Percentiles rank a stretch among this genome's conserved stretches.
Evolutionary conservation across 495 filamentous ascomycete species (phyloP).

Genomic region (Trichoderma erinaceum): DNA sequence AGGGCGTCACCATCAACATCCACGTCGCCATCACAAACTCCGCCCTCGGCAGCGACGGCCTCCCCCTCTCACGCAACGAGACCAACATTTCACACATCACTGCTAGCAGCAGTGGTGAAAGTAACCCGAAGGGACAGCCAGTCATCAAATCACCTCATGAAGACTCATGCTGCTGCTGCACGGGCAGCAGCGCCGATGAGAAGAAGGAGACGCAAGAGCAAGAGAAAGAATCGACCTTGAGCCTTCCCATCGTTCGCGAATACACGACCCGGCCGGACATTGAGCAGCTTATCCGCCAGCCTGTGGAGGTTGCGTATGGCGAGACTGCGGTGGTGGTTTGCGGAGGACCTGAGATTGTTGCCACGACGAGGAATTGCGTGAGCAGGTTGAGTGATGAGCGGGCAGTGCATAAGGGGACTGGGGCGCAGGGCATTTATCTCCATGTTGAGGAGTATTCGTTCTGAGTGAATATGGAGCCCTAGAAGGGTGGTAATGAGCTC

Average conservation of each 20-base stretch:
- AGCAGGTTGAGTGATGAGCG: constrained; percentile 74
- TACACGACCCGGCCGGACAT: constrained; percentile 38
- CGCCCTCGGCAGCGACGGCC: constrained; percentile 17
- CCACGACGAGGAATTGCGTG: constrained; percentile 59
- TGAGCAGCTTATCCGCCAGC: constrained; percentile 36
- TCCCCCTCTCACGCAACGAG: constrained; percentile 1
- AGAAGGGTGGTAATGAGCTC: neutral
- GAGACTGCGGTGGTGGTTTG: constrained; percentile 83
- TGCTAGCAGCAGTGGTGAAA: constrained; percentile 15
- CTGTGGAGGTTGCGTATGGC: constrained; percentile 68
- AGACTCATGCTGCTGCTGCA: constrained; percentile 13
- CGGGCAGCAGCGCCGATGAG: neutral
- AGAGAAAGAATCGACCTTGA: neutral
- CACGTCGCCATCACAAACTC: constrained; percentile 36
- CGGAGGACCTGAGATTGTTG: constrained; percentile 61
- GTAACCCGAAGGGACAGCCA: neutral
- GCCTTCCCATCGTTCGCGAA: constrained; percentile 25
- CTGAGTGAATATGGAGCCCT: constrained; percentile 17
- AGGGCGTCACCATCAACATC: constrained; percentile 40
- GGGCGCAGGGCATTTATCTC: constrained; percentile 65
- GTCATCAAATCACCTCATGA: neutral
- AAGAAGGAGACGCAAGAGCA: neutral
- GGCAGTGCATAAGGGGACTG: constrained; percentile 85
- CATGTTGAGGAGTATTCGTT: constrained; percentile 47
- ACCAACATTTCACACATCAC: constrained; percentile 9